phyloP scores from a whole-genome alignment of 2,329 filamentous ascomycete genomes.

The Colletotrichum theobromicola region DNA sequence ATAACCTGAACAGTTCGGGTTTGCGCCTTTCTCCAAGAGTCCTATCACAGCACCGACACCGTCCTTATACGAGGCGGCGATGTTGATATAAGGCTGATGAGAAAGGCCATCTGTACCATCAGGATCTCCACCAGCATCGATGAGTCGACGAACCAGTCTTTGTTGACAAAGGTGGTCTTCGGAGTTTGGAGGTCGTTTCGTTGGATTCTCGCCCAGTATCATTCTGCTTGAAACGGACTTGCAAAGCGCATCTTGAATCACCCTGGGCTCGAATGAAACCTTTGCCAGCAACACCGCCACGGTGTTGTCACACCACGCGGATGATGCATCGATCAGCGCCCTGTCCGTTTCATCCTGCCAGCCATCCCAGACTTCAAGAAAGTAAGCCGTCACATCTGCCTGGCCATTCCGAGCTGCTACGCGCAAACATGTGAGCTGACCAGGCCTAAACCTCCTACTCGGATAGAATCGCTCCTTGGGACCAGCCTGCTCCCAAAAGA shows the following conservation, averaged over 20 bases:
- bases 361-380: background rate
- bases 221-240: background rate
- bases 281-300: background rate
- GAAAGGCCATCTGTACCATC: background rate
- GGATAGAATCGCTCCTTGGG: background rate
- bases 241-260: background rate
- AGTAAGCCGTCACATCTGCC: background rate
- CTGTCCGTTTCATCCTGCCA: background rate
- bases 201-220: background rate
- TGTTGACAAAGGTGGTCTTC: background rate
- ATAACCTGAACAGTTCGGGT: background rate
- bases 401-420: background rate
- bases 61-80: background rate
- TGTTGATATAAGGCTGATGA: background rate
- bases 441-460: background rate
- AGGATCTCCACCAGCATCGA: background rate
- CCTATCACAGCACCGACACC: background rate
- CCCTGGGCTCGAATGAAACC: background rate
- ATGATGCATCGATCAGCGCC: background rate
- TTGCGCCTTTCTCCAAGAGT: background rate
- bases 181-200: background rate
- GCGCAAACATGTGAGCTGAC: background rate
- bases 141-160: background rate
- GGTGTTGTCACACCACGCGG: background rate
- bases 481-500: constrained; percentile 27